A percentile compares a stretch with the other conserved stretches of the same genome.
Conservation (phyloP, 768 basidiomycete genomes). For the Pleurotus eryngii region DNA sequence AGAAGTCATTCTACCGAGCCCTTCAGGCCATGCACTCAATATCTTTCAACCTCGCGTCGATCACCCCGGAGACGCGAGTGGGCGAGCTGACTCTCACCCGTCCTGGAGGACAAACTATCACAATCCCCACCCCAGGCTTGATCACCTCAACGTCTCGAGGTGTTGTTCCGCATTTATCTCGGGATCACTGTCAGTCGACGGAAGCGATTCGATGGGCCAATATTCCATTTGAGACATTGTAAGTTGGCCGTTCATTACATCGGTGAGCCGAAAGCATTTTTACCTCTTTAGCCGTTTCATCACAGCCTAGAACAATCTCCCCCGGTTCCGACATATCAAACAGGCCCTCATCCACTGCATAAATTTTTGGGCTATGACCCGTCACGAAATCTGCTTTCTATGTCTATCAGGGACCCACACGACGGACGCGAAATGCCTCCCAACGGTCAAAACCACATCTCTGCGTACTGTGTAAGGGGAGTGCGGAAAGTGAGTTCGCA, state of each 20-base stretch:
- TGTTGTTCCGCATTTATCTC: slow-evolving; percentile 68
- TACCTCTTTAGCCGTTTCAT: slow-evolving; percentile 8
- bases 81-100: slow-evolving; percentile 28
- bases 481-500: slow-evolving; percentile 59
- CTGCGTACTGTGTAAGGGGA: slow-evolving; percentile 61
- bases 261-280: not conserved
- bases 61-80: slow-evolving; percentile 30
- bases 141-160: slow-evolving; percentile 69
- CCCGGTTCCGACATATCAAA: slow-evolving; percentile 61
- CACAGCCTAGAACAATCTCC: slow-evolving; percentile 61
- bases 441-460: slow-evolving; percentile 58
- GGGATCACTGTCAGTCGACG: slow-evolving; percentile 50
- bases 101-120: slow-evolving; percentile 18
- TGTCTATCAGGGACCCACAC: slow-evolving; percentile 63
- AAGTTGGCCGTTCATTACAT: slow-evolving; percentile 28
- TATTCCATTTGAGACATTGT: slow-evolving; percentile 83
- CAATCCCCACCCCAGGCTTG: slow-evolving; percentile 59
- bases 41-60: not conserved
- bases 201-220: slow-evolving; percentile 59
- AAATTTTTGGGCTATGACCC: slow-evolving; percentile 56
- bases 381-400: slow-evolving; percentile 46
- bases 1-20: too few relatives aligned
- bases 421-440: slow-evolving; percentile 69
- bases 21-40: not conserved
- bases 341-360: slow-evolving; percentile 56